phyloP scores from a whole-genome alignment of 2,329 filamentous ascomycete genomes.

The Juglanconis oblonga region DNA sequence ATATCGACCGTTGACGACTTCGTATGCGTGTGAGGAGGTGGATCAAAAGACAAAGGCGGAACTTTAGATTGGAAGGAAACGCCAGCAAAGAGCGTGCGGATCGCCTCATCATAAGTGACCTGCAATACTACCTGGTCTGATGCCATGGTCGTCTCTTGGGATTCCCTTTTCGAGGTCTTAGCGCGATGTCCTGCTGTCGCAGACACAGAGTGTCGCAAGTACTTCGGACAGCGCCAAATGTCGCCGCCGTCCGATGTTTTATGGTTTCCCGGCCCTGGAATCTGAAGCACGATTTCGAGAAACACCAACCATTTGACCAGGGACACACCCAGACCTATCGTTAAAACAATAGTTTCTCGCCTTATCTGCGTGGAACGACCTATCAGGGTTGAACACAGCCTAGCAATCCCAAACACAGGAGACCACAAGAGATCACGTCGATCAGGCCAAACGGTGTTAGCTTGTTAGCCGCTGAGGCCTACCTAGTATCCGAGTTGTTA shows the following conservation, averaged over 20 bases:
- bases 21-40: not conserved
- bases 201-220: conserved; percentile 1
- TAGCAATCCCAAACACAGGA: not conserved
- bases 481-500: too few relatives aligned
- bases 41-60: too few relatives aligned
- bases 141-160: not conserved
- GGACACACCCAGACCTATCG: not conserved
- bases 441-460: too few relatives aligned
- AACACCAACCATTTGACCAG: not conserved
- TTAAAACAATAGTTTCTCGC: not conserved
- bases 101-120: not conserved
- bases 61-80: not conserved
- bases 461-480: too few relatives aligned
- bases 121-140: not conserved
- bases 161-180: not conserved
- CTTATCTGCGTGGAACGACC: not conserved
- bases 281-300: not conserved
- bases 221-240: not conserved
- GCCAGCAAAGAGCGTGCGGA: not conserved
- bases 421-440: not conserved
- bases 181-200: not conserved
- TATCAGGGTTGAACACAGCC: not conserved
- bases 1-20: not conserved
- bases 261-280: not conserved
- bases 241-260: conserved; percentile 1